Conservation (phyloP, 129 eudicot genomes). For the Mikania micrantha region DNA sequence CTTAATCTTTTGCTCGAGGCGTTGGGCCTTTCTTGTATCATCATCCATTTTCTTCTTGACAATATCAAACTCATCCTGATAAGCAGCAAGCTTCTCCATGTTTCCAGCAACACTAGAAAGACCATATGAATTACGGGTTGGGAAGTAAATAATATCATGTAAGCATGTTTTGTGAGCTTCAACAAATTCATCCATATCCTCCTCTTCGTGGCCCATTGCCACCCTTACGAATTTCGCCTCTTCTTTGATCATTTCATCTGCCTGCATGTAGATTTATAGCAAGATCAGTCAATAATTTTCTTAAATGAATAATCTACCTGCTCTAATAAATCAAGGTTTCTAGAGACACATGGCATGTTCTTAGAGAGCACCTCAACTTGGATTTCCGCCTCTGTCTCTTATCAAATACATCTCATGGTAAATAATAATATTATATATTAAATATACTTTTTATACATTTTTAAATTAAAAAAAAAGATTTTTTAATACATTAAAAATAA, state of each 20-base stretch:
- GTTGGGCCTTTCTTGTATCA: conserved; percentile 79
- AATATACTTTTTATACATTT: too few relatives aligned
- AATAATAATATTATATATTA: too few relatives aligned
- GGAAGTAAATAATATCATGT: conserved; percentile 82
- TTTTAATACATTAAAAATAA: too few relatives aligned
- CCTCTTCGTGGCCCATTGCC: conserved; percentile 89
- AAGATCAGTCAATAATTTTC: background rate
- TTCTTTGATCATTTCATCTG: conserved; percentile 60
- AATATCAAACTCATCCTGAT: conserved; percentile 80
- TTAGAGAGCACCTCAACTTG: too few relatives aligned
- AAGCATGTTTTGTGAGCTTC: conserved; percentile 81
- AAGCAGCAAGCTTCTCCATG: conserved; percentile 70
- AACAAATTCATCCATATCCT: conserved; percentile 66
- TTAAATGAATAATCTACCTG: background rate
- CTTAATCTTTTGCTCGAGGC: conserved; percentile 81
- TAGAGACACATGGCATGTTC: too few relatives aligned
- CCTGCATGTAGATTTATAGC: conserved; percentile 37
- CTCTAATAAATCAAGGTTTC: too few relatives aligned
- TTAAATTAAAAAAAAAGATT: too few relatives aligned
- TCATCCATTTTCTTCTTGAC: conserved; percentile 95
- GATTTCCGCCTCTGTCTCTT: too few relatives aligned
- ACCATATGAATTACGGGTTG: conserved; percentile 70
- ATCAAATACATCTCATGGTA: too few relatives aligned
- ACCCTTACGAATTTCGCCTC: conserved; percentile 51
- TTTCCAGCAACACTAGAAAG: conserved; percentile 93